Conservation (phyloP, 257 asterid species). For the Jasminum sambac region DNA sequence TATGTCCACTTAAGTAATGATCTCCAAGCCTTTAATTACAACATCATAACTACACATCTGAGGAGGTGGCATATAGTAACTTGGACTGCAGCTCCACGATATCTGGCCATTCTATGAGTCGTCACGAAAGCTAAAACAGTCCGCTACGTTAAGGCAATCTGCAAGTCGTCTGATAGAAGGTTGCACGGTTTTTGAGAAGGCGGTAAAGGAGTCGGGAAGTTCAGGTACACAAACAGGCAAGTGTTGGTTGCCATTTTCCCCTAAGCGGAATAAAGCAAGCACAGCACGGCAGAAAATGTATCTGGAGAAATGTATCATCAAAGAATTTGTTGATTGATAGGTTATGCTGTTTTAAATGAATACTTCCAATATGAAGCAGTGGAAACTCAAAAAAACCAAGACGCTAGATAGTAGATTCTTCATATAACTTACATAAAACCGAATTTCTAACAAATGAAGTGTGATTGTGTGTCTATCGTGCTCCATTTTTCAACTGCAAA, state of each 20-base stretch:
- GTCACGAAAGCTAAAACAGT: conserved; percentile 47
- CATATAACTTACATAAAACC: background rate
- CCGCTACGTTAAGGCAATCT: conserved; percentile 55
- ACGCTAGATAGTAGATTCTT: too few species aligned
- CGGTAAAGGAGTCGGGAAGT: conserved; percentile 64
- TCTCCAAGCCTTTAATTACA: background rate
- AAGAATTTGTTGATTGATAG: conserved; percentile 18
- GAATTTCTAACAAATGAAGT: background rate
- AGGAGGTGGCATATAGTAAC: conserved; percentile 16
- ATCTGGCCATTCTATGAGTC: background rate
- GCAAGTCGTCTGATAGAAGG: conserved; percentile 66
- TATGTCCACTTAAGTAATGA: conserved; percentile 15
- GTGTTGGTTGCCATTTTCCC: conserved; percentile 48
- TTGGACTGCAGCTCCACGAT: background rate
- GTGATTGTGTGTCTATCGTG: background rate
- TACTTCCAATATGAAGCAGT: background rate
- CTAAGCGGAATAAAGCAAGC: conserved; percentile 54
- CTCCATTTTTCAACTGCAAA: conserved; percentile 3
- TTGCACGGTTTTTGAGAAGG: conserved; percentile 60
- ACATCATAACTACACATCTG: background rate
- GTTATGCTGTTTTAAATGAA: background rate
- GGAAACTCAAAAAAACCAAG: too few species aligned
- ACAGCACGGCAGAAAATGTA: conserved; percentile 91
- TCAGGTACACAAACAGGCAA: conserved; percentile 81
- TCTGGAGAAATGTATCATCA: conserved; percentile 46